These are phyloP conservation scores for Picochlorum sp. DNA, from an alignment of 139 green algal species.

Conservation along the genomic window DNA sequence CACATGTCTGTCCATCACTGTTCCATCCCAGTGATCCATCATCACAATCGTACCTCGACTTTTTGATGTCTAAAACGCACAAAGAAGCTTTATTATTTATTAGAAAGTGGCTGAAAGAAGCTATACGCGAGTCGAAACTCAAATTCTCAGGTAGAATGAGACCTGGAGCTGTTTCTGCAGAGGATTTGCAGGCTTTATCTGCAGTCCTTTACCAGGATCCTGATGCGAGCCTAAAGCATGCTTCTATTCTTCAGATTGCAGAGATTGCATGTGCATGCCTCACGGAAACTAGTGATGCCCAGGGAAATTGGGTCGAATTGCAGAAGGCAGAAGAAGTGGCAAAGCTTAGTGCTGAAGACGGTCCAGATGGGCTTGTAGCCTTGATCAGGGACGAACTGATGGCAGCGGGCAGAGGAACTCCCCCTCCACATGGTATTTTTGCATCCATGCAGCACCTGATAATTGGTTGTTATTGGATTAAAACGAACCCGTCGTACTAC, in stretches of 20 bases:
- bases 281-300: not conserved
- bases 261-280: conserved; percentile 1
- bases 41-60: conserved; percentile 23
- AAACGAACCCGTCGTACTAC: not conserved
- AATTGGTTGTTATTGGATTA: not conserved
- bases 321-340: not conserved
- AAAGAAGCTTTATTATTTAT: conserved; percentile 41
- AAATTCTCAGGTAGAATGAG: conserved; percentile 13
- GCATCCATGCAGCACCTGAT: not conserved
- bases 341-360: not conserved
- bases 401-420: not conserved
- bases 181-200: conserved; percentile 37
- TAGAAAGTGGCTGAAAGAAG: conserved; percentile 56
- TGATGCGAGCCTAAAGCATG: conserved; percentile 21
- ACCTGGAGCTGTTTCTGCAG: conserved; percentile 16
- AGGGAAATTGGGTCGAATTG: not conserved
- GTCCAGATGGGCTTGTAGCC: not conserved
- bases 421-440: not conserved
- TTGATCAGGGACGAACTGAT: not conserved
- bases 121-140: conserved; percentile 33
- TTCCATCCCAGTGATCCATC: conserved; percentile 3
- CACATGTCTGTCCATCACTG: not conserved
- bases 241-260: conserved; percentile 17
- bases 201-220: conserved; percentile 18
- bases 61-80: conserved; percentile 29